These are phyloP conservation scores for Xerophyta viscosa DNA, from an alignment of 106 monocot species.

Conservation along the genomic window DNA sequence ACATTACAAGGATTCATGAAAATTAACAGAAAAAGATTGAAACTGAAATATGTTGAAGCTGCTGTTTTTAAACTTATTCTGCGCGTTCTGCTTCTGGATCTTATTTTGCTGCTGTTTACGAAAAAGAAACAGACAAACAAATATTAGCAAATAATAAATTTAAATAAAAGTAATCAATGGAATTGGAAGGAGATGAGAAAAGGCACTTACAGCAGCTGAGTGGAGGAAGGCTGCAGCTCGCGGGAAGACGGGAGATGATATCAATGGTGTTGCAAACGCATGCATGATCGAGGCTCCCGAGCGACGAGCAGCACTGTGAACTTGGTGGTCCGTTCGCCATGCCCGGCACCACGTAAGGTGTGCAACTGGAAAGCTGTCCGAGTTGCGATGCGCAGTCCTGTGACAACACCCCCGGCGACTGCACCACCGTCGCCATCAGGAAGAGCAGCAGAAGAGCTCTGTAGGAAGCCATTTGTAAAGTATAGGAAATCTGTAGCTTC, in stretches of 20 bases:
- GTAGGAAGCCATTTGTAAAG: neutral
- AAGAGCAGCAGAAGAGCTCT: neutral
- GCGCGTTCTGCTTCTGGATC: no score
- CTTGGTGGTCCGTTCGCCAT: neutral
- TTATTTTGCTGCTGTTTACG: no score
- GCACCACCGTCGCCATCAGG: neutral
- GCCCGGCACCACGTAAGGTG: slow-evolving; percentile 1
- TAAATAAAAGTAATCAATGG: no score
- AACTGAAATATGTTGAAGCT: no score
- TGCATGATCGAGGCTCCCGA: neutral
- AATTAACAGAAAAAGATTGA: no score
- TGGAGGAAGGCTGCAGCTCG: neutral
- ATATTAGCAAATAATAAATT: no score
- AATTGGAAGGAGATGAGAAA: no score
- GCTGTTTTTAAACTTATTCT: no score
- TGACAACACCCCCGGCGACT: neutral
- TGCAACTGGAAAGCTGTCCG: neutral
- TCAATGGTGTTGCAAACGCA: slow-evolving; percentile 1
- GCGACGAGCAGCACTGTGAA: neutral
- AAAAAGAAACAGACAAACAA: no score
- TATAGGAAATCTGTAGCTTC: no score
- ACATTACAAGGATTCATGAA: no score
- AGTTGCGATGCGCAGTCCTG: neutral
- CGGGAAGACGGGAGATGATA: slow-evolving; percentile 4
- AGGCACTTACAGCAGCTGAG: slow-evolving; percentile 3